Evolutionary conservation across 228 moss, liverwort and hornwort genomes (phyloP).

Genomic region (Sphagnum magellanicum): DNA sequence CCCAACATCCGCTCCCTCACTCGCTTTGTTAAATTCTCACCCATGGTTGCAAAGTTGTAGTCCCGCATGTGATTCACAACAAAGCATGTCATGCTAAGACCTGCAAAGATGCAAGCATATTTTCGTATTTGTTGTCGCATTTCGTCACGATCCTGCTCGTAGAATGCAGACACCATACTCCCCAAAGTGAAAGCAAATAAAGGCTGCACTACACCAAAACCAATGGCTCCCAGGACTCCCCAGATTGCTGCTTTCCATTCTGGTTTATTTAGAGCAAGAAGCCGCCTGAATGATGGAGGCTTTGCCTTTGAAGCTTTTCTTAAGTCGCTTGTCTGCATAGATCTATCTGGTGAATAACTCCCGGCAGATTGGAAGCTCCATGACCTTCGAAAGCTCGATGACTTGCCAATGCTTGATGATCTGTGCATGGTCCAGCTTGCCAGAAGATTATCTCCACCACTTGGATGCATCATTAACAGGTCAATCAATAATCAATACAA

Average conservation of each 20-base stretch:
- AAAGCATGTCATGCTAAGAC: conserved; percentile 10
- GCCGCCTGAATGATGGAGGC: conserved; percentile 17
- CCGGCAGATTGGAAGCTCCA: conserved; percentile 10
- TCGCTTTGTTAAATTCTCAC: conserved; percentile 34
- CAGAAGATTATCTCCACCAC: no score
- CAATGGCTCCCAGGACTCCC: conserved; percentile 17
- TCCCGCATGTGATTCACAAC: conserved; percentile 24
- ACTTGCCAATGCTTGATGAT: neutral
- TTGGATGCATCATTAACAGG: no score
- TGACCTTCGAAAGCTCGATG: conserved; percentile 8
- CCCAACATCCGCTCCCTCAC: conserved; percentile 25
- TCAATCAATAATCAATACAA: no score
- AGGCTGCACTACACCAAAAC: conserved; percentile 31
- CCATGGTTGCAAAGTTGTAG: conserved; percentile 39
- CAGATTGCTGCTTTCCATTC: conserved; percentile 32
- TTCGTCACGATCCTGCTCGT: conserved; percentile 18
- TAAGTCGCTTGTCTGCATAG: conserved; percentile 2
- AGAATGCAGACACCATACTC: conserved; percentile 34
- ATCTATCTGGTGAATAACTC: conserved; percentile 4
- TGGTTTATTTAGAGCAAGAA: conserved; percentile 24
- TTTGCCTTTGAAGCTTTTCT: conserved; percentile 1
- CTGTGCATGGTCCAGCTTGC: no score
- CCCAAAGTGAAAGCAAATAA: conserved; percentile 31
- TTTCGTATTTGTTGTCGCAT: conserved; percentile 14
- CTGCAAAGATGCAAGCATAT: conserved; percentile 18